Evolutionary conservation across 2,329 filamentous ascomycete species (phyloP).

Genomic region (Furcasterigmium sp.): DNA sequence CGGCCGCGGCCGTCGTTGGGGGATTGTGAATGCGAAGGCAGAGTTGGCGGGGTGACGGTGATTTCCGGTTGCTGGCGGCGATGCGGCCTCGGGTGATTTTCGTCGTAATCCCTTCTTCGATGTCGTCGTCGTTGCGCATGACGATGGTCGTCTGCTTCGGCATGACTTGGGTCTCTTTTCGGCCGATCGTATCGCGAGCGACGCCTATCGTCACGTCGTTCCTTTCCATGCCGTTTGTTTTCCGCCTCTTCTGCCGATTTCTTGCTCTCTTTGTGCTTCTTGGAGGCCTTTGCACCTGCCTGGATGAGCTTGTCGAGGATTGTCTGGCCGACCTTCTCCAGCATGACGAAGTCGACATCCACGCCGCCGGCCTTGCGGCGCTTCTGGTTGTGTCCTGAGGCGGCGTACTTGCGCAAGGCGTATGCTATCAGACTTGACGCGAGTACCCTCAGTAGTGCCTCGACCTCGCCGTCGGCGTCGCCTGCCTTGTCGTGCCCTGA

Average conservation of each 20-base stretch:
- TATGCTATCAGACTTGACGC: constrained; percentile 7
- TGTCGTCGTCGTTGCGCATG: neutral
- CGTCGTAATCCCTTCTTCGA: neutral
- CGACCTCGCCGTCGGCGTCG: constrained; percentile 3
- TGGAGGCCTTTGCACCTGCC: neutral
- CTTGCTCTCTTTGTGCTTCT: neutral
- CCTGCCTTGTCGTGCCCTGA: neutral
- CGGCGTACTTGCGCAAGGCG: constrained; percentile 8
- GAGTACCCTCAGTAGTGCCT: constrained; percentile 7
- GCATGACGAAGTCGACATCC: constrained; percentile 7
- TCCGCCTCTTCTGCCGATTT: neutral
- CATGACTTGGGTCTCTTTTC: neutral
- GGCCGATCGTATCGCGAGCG: neutral
- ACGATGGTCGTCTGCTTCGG: neutral
- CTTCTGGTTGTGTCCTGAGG: neutral
- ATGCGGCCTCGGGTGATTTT: neutral
- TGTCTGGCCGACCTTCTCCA: constrained; percentile 7
- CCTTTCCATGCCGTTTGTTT: neutral
- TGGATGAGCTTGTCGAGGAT: constrained; percentile 8
- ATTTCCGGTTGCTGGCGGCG: too few relatives aligned
- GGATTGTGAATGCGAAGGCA: too few relatives aligned
- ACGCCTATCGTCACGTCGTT: constrained; percentile 1
- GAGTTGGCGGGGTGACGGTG: too few relatives aligned
- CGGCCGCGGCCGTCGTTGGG: too few relatives aligned
- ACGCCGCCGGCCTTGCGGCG: neutral